Conservation (phyloP, 2,329 filamentous ascomycete species). For the Aspergillus luchuensis region DNA sequence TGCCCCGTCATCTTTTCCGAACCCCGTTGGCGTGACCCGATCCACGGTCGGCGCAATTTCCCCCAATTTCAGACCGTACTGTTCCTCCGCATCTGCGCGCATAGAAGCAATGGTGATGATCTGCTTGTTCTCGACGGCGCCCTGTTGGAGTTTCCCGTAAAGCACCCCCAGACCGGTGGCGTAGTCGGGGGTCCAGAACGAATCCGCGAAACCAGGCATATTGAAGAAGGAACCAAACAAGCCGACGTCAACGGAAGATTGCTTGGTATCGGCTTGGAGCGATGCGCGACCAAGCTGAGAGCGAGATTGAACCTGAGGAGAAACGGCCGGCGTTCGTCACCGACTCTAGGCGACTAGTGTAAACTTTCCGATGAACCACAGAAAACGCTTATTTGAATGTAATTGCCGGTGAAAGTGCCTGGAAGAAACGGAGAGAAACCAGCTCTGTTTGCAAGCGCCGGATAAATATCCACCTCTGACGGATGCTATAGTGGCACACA, state of each 20-base stretch:
- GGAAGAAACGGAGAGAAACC: slow-evolving; percentile 12
- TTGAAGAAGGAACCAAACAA: slow-evolving; percentile 35
- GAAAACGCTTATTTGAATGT: background rate
- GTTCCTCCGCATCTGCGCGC: slow-evolving; percentile 93
- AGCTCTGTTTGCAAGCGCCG: slow-evolving; percentile 13
- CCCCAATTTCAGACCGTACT: slow-evolving; percentile 76
- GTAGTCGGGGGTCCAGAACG: slow-evolving; percentile 98
- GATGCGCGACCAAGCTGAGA: background rate
- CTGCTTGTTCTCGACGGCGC: slow-evolving; percentile 92
- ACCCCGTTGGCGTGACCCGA: slow-evolving; percentile 74
- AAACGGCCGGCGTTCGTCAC: slow-evolving; percentile 1
- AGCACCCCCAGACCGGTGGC: slow-evolving; percentile 92
- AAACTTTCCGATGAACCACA: slow-evolving; percentile 2
- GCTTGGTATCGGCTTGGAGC: background rate
- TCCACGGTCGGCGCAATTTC: slow-evolving; percentile 83
- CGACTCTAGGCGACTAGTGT: background rate
- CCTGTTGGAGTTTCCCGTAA: slow-evolving; percentile 95
- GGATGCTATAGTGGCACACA: slow-evolving; percentile 14
- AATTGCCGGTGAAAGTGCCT: background rate
- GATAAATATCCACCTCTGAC: slow-evolving; percentile 11
- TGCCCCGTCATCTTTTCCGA: slow-evolving; percentile 88
- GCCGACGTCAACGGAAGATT: background rate
- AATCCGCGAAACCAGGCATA: slow-evolving; percentile 90
- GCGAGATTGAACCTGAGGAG: background rate
- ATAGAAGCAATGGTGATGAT: slow-evolving; percentile 86